Percentiles rank a stretch among this genome's conserved stretches.
Evolutionary conservation across 257 asterid species (phyloP).

Genomic region (Capsicum pubescens): DNA sequence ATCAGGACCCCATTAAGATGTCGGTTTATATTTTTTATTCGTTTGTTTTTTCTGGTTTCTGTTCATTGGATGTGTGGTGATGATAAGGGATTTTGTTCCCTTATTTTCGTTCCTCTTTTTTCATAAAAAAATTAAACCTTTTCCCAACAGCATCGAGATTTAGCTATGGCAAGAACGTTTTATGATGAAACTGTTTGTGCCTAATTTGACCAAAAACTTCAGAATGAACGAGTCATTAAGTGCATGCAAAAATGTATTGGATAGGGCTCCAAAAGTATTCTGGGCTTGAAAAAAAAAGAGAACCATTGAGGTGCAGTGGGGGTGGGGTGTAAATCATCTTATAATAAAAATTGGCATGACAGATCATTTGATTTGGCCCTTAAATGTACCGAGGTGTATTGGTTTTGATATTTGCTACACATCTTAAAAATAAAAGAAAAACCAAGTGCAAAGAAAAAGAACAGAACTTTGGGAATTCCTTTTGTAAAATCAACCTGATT

Average conservation of each 20-base stretch:
- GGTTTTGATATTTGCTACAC: not conserved
- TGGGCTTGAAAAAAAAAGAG: not conserved
- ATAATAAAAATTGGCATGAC: not conserved
- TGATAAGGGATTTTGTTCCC: not conserved
- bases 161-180: not conserved
- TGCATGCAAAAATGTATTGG: not conserved
- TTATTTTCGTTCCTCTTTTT: not conserved
- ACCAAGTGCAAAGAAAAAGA: not conserved
- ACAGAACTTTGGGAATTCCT: not conserved
- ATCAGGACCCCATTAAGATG: not conserved
- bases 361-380: not conserved
- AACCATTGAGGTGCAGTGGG: not conserved
- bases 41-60: not conserved
- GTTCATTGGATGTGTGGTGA: not conserved
- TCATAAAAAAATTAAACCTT: not conserved
- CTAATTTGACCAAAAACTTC: not conserved
- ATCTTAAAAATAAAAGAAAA: not conserved
- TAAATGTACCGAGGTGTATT: constrained; percentile 5
- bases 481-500: not conserved
- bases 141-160: not conserved
- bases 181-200: not conserved
- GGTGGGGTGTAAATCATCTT: constrained; percentile 1
- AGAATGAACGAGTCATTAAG: not conserved
- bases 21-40: not conserved
- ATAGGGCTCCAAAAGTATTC: not conserved